Base-by-base conservation (phyloP, 345 rosid species). In the Ceriops zippeliana region DNA sequence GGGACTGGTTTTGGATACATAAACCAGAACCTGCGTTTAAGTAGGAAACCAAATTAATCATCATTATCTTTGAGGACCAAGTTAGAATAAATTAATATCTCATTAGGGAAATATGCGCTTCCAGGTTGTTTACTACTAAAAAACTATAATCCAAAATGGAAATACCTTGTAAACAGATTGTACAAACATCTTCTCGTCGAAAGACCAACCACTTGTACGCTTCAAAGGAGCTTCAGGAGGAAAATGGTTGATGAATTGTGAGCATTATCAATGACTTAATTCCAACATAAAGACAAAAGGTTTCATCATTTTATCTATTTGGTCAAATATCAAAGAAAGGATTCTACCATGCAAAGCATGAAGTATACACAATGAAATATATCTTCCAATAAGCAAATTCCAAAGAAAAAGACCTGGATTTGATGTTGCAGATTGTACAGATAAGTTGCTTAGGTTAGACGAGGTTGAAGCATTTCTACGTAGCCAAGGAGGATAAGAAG, bases 131-230 rank as follows among this genome's bases (percentile, higher is more conserved):
- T 56, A 49, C 49, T 52, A 24, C 34, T 24, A 30, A 58, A 34
- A 31, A n/a, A 10, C 10, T 38, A 24, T 46, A 22, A 35, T 58
- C 30, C 56, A 61, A 65, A 58, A 30, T 26, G n/a, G 31, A 63
- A 32, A 28, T 78, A 93, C 97, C 96, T 84, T 91, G 82, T 91
- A 91, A 52, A 95, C 81, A 65, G 96, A 76, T 54, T 87, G 97
- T 63, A 95, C 79, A 11, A 95, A 81, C 75, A 95, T 86, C 82
- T 83, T 93, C 73, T 93, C 99, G 34, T 91, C 96, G 22, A 95
- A 95, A 19, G 88, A 83, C 96, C 92, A 85, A 62, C 85, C 86
- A 79, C 85, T 81, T 20, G 84, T 83, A 51, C 87, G 85, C 83
- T 67, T 87, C 73, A 81, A 76, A 27, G 89, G 81, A 70, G 85